Base-by-base conservation (phyloP, 2,329 filamentous ascomycete species). In the Exophiala alcalophila region DNA sequence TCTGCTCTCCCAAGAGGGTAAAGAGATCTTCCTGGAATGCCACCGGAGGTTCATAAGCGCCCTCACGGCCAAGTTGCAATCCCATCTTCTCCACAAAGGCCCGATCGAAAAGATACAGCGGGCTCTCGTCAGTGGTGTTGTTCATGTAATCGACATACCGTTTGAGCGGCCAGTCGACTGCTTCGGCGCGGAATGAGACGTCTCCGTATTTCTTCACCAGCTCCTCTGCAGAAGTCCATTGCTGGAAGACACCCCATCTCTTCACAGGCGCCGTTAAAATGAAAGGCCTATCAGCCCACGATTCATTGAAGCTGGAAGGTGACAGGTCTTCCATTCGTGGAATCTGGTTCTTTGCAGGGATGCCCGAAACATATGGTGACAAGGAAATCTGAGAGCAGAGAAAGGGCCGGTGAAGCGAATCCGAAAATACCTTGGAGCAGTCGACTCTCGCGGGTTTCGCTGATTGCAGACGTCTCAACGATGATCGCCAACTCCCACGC, bases 1-100 rank as follows among this genome's bases (percentile, higher is more conserved):
- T 78, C 60, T 94, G 80, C 10, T 75, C 61, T 7, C 83, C 86
- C 0, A 97, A 73, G 5, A 92, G 77, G 32, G 81, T 78, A 59
- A 97, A 96, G 12, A 94, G 70, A 61, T 97, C 91, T 36, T 84
- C 78, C 0, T 87, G 88, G 61, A 97, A 96, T 62, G 86, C 94
- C 11, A 79, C 70, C 0, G 91, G 90, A 10, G 80, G 78, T 80
- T 83, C 88, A 65, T 96, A 97, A 5, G 71, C 68, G 10, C 81
- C 72, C 16, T 64, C 57, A 5, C 57, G 67, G 4, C 62, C 65
- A n/a, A 85, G 70, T 11, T 70, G 68, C 34, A 96, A 69, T 8
- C 67, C 65, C 81, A 94, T 96, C 65, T 95, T 96, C 56, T 89
- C 80, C 1, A 81, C 87, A 59, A 97, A 97, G 15, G 73, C 77